Conservation (phyloP, 768 basidiomycete genomes). For the Calvatia gigantea region DNA sequence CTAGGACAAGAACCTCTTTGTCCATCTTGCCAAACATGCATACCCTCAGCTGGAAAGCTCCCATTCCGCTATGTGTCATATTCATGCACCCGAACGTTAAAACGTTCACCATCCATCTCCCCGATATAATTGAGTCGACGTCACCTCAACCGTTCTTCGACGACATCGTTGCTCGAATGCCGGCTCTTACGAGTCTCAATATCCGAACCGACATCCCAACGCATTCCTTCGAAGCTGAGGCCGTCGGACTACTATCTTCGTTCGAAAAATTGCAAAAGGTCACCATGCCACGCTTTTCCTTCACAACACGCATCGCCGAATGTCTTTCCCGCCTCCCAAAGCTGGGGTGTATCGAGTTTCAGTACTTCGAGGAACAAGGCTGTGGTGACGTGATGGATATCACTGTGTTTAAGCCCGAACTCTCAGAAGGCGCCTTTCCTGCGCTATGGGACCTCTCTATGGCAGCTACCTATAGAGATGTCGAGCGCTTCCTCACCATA, state of each 20-base stretch:
- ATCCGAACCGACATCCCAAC: conserved; percentile 11
- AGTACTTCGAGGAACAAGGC: conserved; percentile 8
- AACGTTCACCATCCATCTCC: conserved; percentile 8
- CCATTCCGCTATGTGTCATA: conserved; percentile 14
- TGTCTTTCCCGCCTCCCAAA: conserved; percentile 8
- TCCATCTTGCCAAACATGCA: conserved; percentile 13
- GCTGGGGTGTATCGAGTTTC: conserved; percentile 12
- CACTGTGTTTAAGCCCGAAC: neutral
- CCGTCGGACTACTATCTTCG: neutral
- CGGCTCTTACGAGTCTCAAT: conserved; percentile 4
- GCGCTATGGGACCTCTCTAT: conserved; percentile 10
- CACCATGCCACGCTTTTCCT: conserved; percentile 10
- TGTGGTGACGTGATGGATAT: conserved; percentile 6
- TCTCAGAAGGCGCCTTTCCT: conserved; percentile 5
- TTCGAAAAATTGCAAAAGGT: conserved; percentile 7
- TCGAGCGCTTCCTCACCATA: conserved; percentile 8
- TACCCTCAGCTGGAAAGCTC: conserved; percentile 13
- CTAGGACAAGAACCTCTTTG: conserved; percentile 9
- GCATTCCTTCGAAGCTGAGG: neutral
- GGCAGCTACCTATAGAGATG: neutral
- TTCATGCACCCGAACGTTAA: conserved; percentile 14
- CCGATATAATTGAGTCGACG: neutral
- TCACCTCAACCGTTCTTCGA: conserved; percentile 5
- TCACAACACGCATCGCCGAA: conserved; percentile 1
- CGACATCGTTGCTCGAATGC: conserved; percentile 14